Percentiles rank a stretch among this genome's conserved stretches.
phyloP scores from a whole-genome alignment of 2,329 filamentous ascomycete genomes.

The Raffaelea deltoideospora region DNA sequence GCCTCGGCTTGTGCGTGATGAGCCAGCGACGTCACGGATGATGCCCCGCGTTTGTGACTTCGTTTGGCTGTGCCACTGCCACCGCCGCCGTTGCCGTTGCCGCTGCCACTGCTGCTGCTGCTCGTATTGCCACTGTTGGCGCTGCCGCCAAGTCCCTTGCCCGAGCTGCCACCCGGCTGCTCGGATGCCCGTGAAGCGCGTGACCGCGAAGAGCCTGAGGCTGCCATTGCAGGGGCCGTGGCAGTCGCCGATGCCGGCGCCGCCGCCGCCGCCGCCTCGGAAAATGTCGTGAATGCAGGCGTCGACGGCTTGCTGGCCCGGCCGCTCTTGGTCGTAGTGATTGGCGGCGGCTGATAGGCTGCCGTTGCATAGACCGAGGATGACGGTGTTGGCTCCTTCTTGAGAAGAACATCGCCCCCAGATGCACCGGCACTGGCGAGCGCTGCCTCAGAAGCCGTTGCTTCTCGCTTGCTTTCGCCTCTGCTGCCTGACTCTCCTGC shows the following conservation, averaged over 20 bases:
- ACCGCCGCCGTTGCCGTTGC: neutral
- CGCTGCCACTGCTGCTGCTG: conserved; percentile 5
- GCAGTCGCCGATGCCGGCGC: neutral
- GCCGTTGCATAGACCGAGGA: conserved; percentile 14
- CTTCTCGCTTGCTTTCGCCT: conserved; percentile 11
- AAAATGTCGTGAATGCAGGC: conserved; percentile 43
- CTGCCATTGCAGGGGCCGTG: conserved; percentile 10
- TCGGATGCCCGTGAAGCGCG: neutral
- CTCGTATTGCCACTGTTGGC: conserved; percentile 3
- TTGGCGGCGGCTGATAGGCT: conserved; percentile 10
- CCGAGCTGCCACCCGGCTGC: neutral
- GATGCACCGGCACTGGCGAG: too few relatives aligned
- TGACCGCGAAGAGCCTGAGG: neutral
- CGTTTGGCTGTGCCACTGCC: neutral
- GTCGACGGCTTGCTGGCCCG: conserved; percentile 53
- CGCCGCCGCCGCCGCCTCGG: conserved; percentile 25
- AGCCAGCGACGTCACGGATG: neutral
- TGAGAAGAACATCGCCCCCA: too few relatives aligned
- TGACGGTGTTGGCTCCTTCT: conserved; percentile 23
- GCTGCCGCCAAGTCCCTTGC: conserved; percentile 4
- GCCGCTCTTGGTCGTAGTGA: conserved; percentile 46
- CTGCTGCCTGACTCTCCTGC: neutral
- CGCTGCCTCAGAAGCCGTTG: too few relatives aligned
- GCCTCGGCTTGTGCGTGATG: neutral
- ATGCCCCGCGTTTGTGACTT: neutral